Base-by-base conservation (phyloP, 371 early-diverging fungal genomes). In the Rhizopus microsporus region DNA sequence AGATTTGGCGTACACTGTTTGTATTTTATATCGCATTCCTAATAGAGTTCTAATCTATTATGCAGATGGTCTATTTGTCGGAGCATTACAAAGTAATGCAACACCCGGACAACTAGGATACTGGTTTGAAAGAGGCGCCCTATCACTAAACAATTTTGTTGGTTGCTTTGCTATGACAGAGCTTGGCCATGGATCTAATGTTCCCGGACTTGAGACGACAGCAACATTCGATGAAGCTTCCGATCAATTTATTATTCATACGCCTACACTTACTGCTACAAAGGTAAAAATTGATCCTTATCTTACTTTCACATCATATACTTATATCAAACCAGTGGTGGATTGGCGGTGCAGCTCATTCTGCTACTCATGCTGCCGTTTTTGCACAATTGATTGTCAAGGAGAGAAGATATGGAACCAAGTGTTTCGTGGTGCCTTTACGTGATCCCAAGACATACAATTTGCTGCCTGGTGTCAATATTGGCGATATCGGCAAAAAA, bases 151-250 rank as follows among this genome's bases (percentile, higher is more conserved):
- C 55, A 90, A 89, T 42, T 82, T 94, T 72, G 77, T 90, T 5
- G 95, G 95, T 16, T 95, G 94, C 75, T 94, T 93, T 67, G 93
- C 90, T 55, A 93, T 94, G 93, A 95, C 94, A 10, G 95, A 94
- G 70, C 64, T 93, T 13, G 95, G 79, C 16, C 92, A 90, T 69
- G 93, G 93, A 0, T 94, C 94, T 34, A 94, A 97, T 63, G 93
- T 97, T 10, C 89, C 91, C 30, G 94, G 93, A 6, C 72, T 97
- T 3, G 96, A 95, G 63, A 97, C 97, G 12, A 93, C 92, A 4
- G 96, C 96, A 16, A 96, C 95, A 7, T 93, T 88, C 69, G 91
- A 92, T 67, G 87, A 86, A 57, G 83, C 83, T 16, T 68, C 91
- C 5, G 92, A 94, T 63, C 90, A 93, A 71, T 96, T 91, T 58